Evolutionary conservation across 2,329 filamentous ascomycete genomes (phyloP).

Genomic region (Colletotrichum abscissum): DNA sequence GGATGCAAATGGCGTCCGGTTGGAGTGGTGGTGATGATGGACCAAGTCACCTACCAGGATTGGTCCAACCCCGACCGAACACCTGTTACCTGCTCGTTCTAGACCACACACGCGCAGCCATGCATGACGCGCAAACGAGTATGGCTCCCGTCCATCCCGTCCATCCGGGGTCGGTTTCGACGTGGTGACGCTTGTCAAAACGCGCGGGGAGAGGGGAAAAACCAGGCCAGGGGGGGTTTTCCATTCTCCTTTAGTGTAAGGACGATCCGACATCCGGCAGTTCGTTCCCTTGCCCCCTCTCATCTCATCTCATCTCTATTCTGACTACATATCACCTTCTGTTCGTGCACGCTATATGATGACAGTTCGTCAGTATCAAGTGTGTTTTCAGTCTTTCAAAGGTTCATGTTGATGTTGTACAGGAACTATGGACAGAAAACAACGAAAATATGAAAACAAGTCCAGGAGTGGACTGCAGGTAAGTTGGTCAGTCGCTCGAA

Average conservation of each 20-base stretch:
- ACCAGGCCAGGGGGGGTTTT: not conserved
- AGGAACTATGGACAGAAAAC: constrained; percentile 17
- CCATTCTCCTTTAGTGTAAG: not conserved
- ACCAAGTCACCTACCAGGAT: not conserved
- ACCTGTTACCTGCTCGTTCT: not conserved
- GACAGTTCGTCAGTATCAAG: not conserved
- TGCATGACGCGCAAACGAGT: not conserved
- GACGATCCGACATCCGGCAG: constrained; percentile 2
- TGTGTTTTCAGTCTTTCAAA: not conserved
- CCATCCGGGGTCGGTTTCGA: not conserved
- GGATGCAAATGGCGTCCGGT: not conserved
- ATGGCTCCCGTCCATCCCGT: not conserved
- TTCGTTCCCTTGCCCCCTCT: not conserved
- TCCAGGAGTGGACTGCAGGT: constrained; percentile 18
- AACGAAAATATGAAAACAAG: constrained; percentile 20
- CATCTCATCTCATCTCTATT: constrained; percentile 27
- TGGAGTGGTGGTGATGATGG: not conserved
- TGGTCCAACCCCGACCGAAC: not conserved
- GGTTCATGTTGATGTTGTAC: constrained; percentile 24
- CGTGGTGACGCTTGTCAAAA: constrained; percentile 27
- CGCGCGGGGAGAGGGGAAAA: constrained; percentile 18
- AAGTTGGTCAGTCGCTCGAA: constrained; percentile 3
- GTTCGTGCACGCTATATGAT: no score
- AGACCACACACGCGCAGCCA: not conserved
- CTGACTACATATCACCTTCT: constrained; percentile 4